These are phyloP conservation scores for Plasmodium berghei DNA, from an alignment of 169 alveolate species.

Conservation along the genomic window DNA sequence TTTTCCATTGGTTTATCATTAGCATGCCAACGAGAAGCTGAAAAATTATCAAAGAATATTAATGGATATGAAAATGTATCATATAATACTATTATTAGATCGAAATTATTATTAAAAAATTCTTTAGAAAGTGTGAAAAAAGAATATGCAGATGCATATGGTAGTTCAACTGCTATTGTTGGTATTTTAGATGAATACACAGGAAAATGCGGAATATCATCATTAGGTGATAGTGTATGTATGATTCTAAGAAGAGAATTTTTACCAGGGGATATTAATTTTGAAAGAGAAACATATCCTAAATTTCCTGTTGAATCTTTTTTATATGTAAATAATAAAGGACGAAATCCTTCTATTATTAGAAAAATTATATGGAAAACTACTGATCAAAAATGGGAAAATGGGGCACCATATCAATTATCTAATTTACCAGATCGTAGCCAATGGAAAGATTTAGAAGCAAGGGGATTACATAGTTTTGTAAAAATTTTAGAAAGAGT, in stretches of 20 bases:
- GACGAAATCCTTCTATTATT: conserved; percentile 78
- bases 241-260: conserved; percentile 79
- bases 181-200: conserved; percentile 78
- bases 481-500: conserved; percentile 78
- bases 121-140: conserved; percentile 78
- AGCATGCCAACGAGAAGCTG: conserved; percentile 77
- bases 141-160: conserved; percentile 82
- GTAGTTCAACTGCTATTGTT: conserved; percentile 83
- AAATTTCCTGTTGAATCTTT: conserved; percentile 58
- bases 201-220: conserved; percentile 82
- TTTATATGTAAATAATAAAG: conserved; percentile 53
- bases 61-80: conserved; percentile 74
- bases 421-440: conserved; percentile 79
- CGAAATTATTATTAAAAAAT: conserved; percentile 76
- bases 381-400: conserved; percentile 83
- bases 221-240: conserved; percentile 81
- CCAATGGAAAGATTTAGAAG: conserved; percentile 78
- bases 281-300: conserved; percentile 74
- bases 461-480: conserved; percentile 79
- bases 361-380: conserved; percentile 80
- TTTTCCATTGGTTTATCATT: conserved; percentile 80
- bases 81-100: conserved; percentile 76
- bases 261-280: conserved; percentile 78
- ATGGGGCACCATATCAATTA: conserved; percentile 86
- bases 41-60: conserved; percentile 52